Evolutionary conservation across 805 yeast species (phyloP).

Genomic region (Sungouiozyma intestinalis): DNA sequence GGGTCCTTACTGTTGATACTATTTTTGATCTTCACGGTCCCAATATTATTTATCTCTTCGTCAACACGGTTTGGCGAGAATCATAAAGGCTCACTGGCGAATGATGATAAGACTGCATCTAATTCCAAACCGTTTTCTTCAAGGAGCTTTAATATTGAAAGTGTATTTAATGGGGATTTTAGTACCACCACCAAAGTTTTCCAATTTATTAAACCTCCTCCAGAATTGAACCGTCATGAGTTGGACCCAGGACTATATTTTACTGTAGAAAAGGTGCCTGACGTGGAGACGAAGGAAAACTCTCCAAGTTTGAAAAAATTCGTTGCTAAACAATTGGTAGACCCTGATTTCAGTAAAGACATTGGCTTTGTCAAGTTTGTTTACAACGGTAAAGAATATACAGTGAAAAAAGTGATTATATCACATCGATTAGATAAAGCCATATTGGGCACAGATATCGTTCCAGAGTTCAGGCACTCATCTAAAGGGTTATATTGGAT

Average conservation of each 20-base stretch:
- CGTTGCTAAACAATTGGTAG: conserved; percentile 27
- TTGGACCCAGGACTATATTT: conserved; percentile 38
- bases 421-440: conserved; percentile 39
- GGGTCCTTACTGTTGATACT: background rate
- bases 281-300: conserved; percentile 1
- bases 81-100: background rate
- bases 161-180: conserved; percentile 21
- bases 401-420: conserved; percentile 34
- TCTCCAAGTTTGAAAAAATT: conserved; percentile 4
- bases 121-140: background rate
- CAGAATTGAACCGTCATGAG: conserved; percentile 12
- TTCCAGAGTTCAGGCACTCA: conserved; percentile 61
- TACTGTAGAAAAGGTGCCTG: conserved; percentile 10
- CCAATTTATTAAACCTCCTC: conserved; percentile 20
- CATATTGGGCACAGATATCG: conserved; percentile 42
- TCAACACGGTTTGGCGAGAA: background rate
- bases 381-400: conserved; percentile 32
- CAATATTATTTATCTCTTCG: background rate
- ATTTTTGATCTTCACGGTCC: conserved; percentile 1
- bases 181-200: conserved; percentile 13
- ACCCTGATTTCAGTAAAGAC: conserved; percentile 12
- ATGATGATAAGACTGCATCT: background rate
- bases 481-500: conserved; percentile 52
- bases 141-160: conserved; percentile 13
- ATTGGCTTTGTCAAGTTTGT: conserved; percentile 29